Evolutionary conservation across 2,329 filamentous ascomycete species (phyloP).

Genomic region (Calonectria multiphialidica): DNA sequence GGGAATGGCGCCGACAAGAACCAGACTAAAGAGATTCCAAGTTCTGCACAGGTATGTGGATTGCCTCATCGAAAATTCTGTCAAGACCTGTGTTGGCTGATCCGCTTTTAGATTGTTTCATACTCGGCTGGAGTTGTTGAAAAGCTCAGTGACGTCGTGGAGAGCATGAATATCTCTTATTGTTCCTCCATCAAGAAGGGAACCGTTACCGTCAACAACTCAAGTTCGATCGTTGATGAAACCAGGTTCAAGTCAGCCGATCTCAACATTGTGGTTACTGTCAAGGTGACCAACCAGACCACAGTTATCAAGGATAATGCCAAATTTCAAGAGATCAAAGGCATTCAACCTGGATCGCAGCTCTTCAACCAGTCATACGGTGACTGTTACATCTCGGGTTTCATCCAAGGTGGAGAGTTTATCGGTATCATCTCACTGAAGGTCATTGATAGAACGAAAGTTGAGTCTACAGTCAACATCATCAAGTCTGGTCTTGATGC

Average conservation of each 20-base stretch:
- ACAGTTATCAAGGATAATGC: neutral
- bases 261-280: neutral
- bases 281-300: constrained; percentile 12
- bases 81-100: neutral
- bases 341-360: neutral
- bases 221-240: neutral
- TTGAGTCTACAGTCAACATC: neutral
- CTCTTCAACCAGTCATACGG: constrained; percentile 9
- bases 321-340: neutral
- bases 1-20: neutral
- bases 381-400: constrained; percentile 13
- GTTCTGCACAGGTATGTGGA: neutral
- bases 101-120: neutral
- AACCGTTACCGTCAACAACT: neutral
- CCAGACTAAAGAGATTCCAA: neutral
- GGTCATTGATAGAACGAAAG: constrained; percentile 1
- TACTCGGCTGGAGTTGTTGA: neutral
- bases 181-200: constrained; percentile 3
- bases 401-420: constrained; percentile 11
- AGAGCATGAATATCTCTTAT: neutral
- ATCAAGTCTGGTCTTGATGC: constrained; percentile 7
- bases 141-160: neutral
- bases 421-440: constrained; percentile 1
- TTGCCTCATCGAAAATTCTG: no score
- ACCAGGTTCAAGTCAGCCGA: neutral